Conservation (phyloP, 2,329 filamentous ascomycete species). For the Penicillium carneum region DNA sequence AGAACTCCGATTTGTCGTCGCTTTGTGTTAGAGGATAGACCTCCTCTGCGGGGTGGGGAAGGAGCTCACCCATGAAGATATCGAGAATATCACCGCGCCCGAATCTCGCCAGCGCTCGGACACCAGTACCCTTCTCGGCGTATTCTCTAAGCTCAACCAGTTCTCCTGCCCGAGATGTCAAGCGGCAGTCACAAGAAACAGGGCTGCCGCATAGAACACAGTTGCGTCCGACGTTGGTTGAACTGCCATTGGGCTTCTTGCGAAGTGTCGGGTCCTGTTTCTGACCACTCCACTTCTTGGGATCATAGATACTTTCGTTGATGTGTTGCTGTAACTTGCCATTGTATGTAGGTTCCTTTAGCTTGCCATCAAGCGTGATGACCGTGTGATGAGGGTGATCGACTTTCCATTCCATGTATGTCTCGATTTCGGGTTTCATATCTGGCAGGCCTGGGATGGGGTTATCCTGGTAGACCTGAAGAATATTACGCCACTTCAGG, state of each 20-base stretch:
- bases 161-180: slow-evolving; percentile 24
- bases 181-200: slow-evolving; percentile 32
- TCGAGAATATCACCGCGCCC: slow-evolving; percentile 35
- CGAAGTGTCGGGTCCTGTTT: slow-evolving; percentile 7
- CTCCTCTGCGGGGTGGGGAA: slow-evolving; percentile 17
- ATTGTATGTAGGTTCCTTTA: neutral
- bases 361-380: slow-evolving; percentile 4
- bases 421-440: neutral
- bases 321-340: slow-evolving; percentile 14
- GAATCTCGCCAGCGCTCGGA: slow-evolving; percentile 41
- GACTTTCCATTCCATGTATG: slow-evolving; percentile 9
- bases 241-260: neutral
- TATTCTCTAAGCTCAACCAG: slow-evolving; percentile 45
- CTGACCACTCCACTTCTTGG: neutral
- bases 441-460: slow-evolving; percentile 6
- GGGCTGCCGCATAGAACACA: slow-evolving; percentile 32
- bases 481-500: slow-evolving; percentile 36
- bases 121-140: slow-evolving; percentile 39
- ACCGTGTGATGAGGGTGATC: slow-evolving; percentile 29
- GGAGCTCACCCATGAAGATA: slow-evolving; percentile 38
- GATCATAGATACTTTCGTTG: slow-evolving; percentile 2
- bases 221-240: neutral
- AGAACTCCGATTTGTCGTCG: neutral
- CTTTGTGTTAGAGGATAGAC: slow-evolving; percentile 32
- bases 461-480: neutral